phyloP scores from a whole-genome alignment of 2,329 filamentous ascomycete genomes.

The Dissoconium aciculare region DNA sequence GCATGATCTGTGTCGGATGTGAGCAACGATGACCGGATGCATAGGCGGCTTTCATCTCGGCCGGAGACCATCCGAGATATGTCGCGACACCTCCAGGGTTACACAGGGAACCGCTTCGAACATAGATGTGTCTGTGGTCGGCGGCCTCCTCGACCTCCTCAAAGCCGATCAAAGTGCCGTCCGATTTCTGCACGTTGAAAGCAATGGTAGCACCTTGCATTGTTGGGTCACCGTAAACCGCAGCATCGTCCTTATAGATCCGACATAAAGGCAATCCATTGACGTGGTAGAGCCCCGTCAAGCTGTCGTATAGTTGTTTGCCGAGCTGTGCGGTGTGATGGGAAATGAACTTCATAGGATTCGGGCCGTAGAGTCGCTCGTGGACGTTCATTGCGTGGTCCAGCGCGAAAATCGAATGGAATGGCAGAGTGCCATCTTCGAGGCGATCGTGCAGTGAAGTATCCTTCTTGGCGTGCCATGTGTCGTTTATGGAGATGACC shows the following conservation, averaged over 20 bases:
- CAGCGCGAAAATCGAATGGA: conserved; percentile 49
- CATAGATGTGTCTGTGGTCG: conserved; percentile 40
- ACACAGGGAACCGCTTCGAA: conserved; percentile 45
- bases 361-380: conserved; percentile 40
- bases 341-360: conserved; percentile 44
- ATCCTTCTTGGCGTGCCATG: conserved; percentile 41
- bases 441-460: conserved; percentile 44
- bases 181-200: conserved; percentile 44
- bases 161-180: conserved; percentile 42
- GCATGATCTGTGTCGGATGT: conserved; percentile 38
- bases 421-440: conserved; percentile 53
- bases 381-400: conserved; percentile 45
- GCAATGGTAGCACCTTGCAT: conserved; percentile 48
- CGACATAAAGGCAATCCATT: conserved; percentile 39
- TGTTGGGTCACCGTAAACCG: conserved; percentile 36
- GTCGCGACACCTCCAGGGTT: conserved; percentile 38
- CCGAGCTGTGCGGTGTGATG: conserved; percentile 42
- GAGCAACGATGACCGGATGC: conserved; percentile 44
- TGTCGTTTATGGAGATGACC: conserved; percentile 38
- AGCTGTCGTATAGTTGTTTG: conserved; percentile 33
- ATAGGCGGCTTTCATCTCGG: conserved; percentile 41
- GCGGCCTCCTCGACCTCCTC: conserved; percentile 45
- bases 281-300: conserved; percentile 36
- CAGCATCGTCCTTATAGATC: conserved; percentile 40
- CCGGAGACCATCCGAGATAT: conserved; percentile 36